Conservation (phyloP, 257 asterid genomes). For the Nicotiana knightiana region DNA sequence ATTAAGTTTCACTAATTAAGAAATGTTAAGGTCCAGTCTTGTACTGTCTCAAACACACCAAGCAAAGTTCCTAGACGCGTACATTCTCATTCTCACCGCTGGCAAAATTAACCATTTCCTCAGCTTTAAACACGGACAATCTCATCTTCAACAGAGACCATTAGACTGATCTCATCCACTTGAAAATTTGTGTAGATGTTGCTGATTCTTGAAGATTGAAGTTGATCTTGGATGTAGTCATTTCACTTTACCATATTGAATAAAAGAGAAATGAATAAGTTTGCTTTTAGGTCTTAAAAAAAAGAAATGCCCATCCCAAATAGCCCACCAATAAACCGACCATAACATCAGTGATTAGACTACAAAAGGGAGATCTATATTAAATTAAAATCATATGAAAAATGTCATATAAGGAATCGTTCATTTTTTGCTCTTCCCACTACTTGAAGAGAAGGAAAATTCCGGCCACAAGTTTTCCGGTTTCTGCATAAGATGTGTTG, state of each 20-base stretch:
- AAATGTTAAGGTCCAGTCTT: neutral
- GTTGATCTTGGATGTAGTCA: neutral
- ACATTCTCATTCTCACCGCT: neutral
- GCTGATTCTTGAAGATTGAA: neutral
- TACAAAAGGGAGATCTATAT: neutral
- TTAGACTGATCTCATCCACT: neutral
- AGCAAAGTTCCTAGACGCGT: neutral
- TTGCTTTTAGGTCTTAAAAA: neutral
- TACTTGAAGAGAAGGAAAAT: neutral
- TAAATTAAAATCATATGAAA: neutral
- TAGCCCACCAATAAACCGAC: constrained; percentile 6
- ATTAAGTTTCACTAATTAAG: neutral
- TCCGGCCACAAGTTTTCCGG: neutral
- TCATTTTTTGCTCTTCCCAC: neutral
- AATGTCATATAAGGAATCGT: constrained; percentile 3
- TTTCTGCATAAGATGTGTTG: constrained; percentile 1
- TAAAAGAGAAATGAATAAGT: neutral
- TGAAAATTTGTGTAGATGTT: neutral
- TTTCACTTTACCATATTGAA: neutral
- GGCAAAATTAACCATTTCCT: neutral
- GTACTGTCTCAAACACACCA: neutral
- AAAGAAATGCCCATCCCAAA: neutral
- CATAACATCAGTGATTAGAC: constrained; percentile 9
- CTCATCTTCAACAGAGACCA: neutral
- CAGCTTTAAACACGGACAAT: neutral